Evolutionary conservation across 176 grass and related monocot species (phyloP), one percentile per base, ranked within the genome.

Genomic region (Pontederia crassipes): DNA sequence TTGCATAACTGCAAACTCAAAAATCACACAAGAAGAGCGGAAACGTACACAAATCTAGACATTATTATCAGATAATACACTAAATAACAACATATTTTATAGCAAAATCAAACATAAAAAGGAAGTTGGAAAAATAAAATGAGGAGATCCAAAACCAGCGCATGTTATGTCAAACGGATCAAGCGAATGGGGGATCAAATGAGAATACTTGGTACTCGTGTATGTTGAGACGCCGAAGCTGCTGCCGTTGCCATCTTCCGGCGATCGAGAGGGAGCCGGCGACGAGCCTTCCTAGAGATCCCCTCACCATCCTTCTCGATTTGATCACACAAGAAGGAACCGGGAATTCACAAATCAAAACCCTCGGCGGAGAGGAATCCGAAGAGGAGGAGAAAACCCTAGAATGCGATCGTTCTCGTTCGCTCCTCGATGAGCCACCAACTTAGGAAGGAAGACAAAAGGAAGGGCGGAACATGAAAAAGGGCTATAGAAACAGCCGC

Each of bases 161-260:
- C 45, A 17, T 16, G 8, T 28, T 27, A 65, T 40, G 2, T 40
- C 74, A 75, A 67, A 17, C 54, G 28, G 40, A 56, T 4, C 8
- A 17, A 69, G 32, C 10, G 13, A 15, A 55, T 47, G n/a, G 17
- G 70, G 70, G 49, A 81, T 58, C 69, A 46, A 7, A 8, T 12
- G 0, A 52, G 58, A 59, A 27, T 57, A 98, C 94, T 87, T 98
- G 94, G 74, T 98, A 98, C 77, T 98, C 94, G 71, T 98, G 94
- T 81, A 98, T 89, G 77, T 98, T 98, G 82, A 98, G 94, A 74
- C 88, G 94, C 78, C 94, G 94, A 57, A 98, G 74, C 74, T 98
- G 94, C 79, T 93, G 94, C 17, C 89, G 81, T 60, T 93, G 94
- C 94, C 94, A 98, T 79, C 66, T 89, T 16, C 88, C 88, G 68